These are phyloP conservation scores for Citrus medica DNA, from an alignment of 345 rosid genomes.

Conservation along the genomic window DNA sequence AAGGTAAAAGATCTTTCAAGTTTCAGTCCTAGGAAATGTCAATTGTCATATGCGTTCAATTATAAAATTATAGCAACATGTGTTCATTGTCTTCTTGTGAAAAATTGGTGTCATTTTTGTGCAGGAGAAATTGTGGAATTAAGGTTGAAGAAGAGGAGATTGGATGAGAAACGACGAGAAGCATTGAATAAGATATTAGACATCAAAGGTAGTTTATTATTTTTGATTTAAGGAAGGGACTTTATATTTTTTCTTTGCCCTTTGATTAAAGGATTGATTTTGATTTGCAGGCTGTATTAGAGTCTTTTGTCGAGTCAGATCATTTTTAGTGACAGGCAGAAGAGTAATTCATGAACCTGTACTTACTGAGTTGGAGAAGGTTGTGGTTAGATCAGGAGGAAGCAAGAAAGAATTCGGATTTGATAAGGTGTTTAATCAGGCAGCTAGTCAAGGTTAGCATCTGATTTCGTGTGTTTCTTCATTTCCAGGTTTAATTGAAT, in stretches of 20 bases:
- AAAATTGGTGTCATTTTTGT: neutral
- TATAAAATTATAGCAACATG: neutral
- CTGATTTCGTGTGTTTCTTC: neutral
- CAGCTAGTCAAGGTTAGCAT: conserved; percentile 72
- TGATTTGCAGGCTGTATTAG: conserved; percentile 71
- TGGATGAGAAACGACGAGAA: conserved; percentile 58
- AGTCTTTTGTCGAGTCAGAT: conserved; percentile 82
- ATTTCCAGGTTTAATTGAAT: conserved; percentile 12
- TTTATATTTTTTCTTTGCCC: neutral
- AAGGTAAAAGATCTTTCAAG: conserved; percentile 42
- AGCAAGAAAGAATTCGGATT: conserved; percentile 63
- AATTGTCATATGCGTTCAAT: neutral
- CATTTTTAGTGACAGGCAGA: conserved; percentile 38
- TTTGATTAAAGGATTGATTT: conserved; percentile 1
- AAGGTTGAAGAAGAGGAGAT: conserved; percentile 53
- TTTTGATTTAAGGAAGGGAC: neutral
- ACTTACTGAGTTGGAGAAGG: conserved; percentile 36
- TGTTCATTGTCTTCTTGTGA: neutral
- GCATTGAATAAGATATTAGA: conserved; percentile 69
- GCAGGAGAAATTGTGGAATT: conserved; percentile 55
- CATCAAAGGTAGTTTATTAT: conserved; percentile 52
- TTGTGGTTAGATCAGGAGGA: conserved; percentile 53
- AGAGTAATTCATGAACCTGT: conserved; percentile 51
- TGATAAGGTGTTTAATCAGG: conserved; percentile 67
- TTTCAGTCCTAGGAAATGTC: neutral